Evolutionary conservation across 2,329 filamentous ascomycete species (phyloP).

Genomic region (Sclerotinia trifoliorum): DNA sequence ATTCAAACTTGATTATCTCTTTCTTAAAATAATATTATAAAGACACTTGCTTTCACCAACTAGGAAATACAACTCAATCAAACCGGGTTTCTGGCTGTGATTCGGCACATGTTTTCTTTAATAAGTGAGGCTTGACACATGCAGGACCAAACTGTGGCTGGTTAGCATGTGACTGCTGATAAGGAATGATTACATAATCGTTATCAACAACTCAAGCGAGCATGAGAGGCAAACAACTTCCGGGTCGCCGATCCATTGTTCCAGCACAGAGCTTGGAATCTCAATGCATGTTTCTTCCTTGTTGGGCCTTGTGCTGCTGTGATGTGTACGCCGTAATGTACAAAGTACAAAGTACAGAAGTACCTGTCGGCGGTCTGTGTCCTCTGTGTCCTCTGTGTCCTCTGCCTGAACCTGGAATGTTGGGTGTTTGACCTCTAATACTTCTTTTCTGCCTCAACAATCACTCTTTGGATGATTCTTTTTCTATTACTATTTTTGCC

Average conservation of each 20-base stretch:
- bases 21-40: too few species aligned
- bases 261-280: background rate
- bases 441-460: background rate
- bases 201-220: background rate
- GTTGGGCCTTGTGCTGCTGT: background rate
- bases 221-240: background rate
- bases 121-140: too few species aligned
- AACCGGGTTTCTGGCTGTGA: background rate
- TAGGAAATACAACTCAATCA: background rate
- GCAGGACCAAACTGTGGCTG: background rate
- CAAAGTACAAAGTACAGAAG: too few species aligned
- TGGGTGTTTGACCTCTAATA: background rate
- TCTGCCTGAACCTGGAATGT: background rate
- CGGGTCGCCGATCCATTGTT: background rate
- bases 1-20: too few species aligned
- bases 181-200: background rate
- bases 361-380: background rate
- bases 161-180: background rate
- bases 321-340: background rate
- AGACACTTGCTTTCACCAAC: too few species aligned
- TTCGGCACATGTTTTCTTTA: background rate
- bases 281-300: slow-evolving; percentile 1
- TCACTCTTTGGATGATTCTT: background rate
- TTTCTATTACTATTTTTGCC: background rate
- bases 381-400: background rate